These are phyloP conservation scores for Cephalotrichum gorgonifer DNA, from an alignment of 2,329 filamentous ascomycete species.

Conservation along the genomic window DNA sequence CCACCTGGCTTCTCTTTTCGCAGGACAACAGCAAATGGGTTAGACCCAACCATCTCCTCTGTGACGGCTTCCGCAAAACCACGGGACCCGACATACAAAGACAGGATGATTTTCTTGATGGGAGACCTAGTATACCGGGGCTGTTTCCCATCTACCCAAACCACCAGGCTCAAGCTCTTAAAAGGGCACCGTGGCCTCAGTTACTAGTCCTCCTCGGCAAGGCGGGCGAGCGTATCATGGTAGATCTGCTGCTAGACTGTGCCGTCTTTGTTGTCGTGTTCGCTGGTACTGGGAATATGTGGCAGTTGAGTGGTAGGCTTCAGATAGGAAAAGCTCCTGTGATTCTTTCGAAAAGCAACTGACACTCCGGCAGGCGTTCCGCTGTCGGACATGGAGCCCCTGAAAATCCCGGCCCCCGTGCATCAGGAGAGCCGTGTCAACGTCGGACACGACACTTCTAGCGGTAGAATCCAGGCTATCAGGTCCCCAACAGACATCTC, in stretches of 20 bases:
- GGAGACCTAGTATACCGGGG: conserved; percentile 47
- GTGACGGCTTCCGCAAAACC: conserved; percentile 62
- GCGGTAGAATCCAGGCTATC: background rate
- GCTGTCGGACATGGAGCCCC: conserved; percentile 33
- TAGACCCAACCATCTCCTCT: conserved; percentile 65
- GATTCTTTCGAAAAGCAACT: background rate
- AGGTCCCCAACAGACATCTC: conserved; percentile 47
- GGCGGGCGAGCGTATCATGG: conserved; percentile 67
- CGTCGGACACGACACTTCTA: background rate
- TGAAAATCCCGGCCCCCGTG: background rate
- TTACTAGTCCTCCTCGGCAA: conserved; percentile 64
- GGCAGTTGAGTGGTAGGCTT: conserved; percentile 65
- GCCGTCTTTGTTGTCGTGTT: conserved; percentile 61
- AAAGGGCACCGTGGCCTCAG: conserved; percentile 62
- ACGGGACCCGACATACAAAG: background rate
- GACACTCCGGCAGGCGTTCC: conserved; percentile 28
- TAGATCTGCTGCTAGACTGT: conserved; percentile 65
- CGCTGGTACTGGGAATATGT: conserved; percentile 53
- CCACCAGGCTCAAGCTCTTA: conserved; percentile 58
- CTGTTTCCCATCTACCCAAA: conserved; percentile 57
- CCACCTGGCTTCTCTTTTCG: conserved; percentile 67
- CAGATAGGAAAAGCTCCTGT: background rate
- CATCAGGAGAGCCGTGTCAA: background rate
- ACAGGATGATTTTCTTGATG: conserved; percentile 11
- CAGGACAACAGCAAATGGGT: conserved; percentile 31